Conservation (phyloP, 768 basidiomycete species). For the Suillus clintonianus region DNA sequence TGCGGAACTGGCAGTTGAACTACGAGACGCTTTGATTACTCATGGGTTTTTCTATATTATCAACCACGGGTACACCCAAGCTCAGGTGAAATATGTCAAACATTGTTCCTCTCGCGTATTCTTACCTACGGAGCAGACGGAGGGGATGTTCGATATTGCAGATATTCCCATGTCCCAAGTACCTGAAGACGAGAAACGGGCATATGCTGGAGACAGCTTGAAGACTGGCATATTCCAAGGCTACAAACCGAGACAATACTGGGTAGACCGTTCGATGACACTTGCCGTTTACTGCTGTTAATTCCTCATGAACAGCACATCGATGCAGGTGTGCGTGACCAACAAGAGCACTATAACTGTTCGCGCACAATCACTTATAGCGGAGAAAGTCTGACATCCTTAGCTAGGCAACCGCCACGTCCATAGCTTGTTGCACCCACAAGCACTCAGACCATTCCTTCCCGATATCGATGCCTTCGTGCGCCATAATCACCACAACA, state of each 20-base stretch:
- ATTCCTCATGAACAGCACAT: conserved; percentile 45
- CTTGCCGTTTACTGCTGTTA: neutral
- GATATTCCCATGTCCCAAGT: conserved; percentile 46
- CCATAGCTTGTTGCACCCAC: conserved; percentile 49
- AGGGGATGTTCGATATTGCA: conserved; percentile 51
- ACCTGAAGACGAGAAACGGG: conserved; percentile 42
- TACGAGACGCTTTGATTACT: conserved; percentile 43
- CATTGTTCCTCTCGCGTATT: neutral
- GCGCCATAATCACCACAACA: conserved; percentile 50
- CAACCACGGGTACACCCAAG: conserved; percentile 37
- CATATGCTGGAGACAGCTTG: conserved; percentile 42
- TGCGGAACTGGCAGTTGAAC: conserved; percentile 36
- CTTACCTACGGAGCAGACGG: conserved; percentile 32
- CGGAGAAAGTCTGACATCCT: neutral
- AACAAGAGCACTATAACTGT: conserved; percentile 68
- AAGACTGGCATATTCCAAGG: conserved; percentile 51
- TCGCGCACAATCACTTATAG: neutral
- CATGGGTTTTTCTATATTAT: conserved; percentile 40
- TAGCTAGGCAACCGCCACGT: conserved; percentile 51
- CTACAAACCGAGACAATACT: conserved; percentile 53
- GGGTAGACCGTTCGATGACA: conserved; percentile 32
- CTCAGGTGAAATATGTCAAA: conserved; percentile 23
- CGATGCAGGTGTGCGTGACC: conserved; percentile 61
- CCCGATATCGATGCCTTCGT: conserved; percentile 54
- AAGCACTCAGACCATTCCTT: conserved; percentile 49